Evolutionary conservation across 805 yeast genomes (phyloP).

Genomic region (Candida vaughaniae): DNA sequence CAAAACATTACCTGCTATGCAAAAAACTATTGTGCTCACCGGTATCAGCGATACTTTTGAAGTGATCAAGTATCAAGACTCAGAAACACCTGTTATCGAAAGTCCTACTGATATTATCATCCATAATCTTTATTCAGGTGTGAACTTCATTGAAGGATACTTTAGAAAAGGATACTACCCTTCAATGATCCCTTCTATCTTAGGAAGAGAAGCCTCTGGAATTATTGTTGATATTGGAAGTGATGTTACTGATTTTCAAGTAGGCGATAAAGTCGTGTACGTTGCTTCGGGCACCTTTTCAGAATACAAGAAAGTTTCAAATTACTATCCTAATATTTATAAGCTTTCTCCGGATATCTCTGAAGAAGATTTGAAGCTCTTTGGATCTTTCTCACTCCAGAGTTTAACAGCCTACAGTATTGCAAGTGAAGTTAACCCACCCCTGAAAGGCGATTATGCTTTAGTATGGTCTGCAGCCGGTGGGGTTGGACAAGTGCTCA

Average conservation of each 20-base stretch:
- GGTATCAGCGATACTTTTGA: constrained; percentile 56
- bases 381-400: constrained; percentile 64
- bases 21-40: constrained; percentile 53
- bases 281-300: constrained; percentile 57
- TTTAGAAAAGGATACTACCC: constrained; percentile 81
- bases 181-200: constrained; percentile 50
- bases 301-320: constrained; percentile 59
- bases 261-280: constrained; percentile 74
- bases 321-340: constrained; percentile 31
- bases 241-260: constrained; percentile 50
- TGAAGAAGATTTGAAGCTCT: constrained; percentile 51
- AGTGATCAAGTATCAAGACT: constrained; percentile 54
- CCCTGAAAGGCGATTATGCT: constrained; percentile 66
- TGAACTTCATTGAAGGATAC: constrained; percentile 80
- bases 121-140: constrained; percentile 74
- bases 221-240: constrained; percentile 63
- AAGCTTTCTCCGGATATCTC: constrained; percentile 49
- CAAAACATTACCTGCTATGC: constrained; percentile 58
- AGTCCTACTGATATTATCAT: constrained; percentile 59
- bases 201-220: constrained; percentile 79
- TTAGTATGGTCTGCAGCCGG: constrained; percentile 95
- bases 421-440: constrained; percentile 60
- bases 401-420: constrained; percentile 81
- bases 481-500: constrained; percentile 77
- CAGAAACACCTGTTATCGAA: constrained; percentile 57